Evolutionary conservation across 2,329 filamentous ascomycete species (phyloP).

Genomic region (Emmonsiellopsis sp.): DNA sequence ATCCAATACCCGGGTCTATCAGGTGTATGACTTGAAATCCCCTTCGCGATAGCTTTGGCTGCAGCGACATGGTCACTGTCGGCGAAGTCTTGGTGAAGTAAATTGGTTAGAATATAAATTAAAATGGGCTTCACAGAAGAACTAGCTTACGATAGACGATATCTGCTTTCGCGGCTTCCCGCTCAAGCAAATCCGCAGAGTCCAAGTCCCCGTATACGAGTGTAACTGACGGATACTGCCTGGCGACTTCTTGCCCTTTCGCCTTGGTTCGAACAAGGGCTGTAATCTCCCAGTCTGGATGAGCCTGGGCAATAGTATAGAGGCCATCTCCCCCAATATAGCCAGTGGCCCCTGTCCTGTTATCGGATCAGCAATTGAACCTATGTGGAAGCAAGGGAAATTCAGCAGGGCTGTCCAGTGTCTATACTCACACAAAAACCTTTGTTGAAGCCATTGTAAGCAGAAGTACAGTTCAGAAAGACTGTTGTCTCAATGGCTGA

Average conservation of each 20-base stretch:
- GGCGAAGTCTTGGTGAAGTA: constrained; percentile 23
- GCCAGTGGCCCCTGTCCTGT: constrained; percentile 42
- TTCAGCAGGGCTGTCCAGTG: neutral
- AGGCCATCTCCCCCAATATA: constrained; percentile 47
- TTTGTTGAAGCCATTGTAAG: constrained; percentile 11
- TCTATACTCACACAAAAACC: constrained; percentile 22
- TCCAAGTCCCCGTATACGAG: constrained; percentile 37
- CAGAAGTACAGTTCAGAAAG: neutral
- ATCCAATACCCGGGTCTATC: constrained; percentile 32
- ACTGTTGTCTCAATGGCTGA: too few species aligned
- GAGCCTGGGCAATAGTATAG: constrained; percentile 33
- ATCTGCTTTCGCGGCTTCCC: constrained; percentile 38
- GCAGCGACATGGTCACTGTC: constrained; percentile 35
- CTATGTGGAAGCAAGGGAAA: neutral
- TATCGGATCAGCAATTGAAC: constrained; percentile 17
- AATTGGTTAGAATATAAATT: neutral
- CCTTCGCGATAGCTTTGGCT: constrained; percentile 32
- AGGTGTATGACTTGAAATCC: constrained; percentile 25
- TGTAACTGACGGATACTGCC: constrained; percentile 31
- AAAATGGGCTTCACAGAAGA: neutral
- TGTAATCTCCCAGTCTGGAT: constrained; percentile 39
- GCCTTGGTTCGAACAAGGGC: constrained; percentile 36
- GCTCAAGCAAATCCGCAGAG: constrained; percentile 28
- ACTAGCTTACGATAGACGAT: constrained; percentile 34
- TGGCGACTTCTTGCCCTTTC: constrained; percentile 30